Conservation (phyloP, 2,329 filamentous ascomycete genomes). For the Diaporthe citri region DNA sequence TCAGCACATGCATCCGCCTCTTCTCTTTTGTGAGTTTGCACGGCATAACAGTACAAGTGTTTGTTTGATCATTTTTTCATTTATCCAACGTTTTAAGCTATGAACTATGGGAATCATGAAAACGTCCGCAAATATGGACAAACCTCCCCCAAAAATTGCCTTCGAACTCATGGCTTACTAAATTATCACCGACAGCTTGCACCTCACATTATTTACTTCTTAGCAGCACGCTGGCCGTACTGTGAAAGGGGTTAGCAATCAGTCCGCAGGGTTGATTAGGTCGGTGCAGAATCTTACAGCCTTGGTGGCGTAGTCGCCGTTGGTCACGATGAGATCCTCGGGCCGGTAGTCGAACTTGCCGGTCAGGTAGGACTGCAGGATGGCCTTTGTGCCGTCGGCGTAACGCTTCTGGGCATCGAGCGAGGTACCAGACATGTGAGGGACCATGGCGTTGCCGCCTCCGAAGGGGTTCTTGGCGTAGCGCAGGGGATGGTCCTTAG, state of each 20-base stretch:
- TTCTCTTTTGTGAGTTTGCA: no score
- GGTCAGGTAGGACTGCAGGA: conserved; percentile 90
- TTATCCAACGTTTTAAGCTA: not conserved
- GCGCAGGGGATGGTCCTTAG: conserved; percentile 91
- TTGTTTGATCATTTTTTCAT: not conserved
- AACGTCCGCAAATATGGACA: conserved; percentile 10
- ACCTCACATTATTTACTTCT: conserved; percentile 49
- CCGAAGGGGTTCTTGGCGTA: conserved; percentile 95
- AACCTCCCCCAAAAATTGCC: not conserved
- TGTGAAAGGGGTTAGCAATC: not conserved
- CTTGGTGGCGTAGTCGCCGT: conserved; percentile 95
- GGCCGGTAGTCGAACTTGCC: conserved; percentile 89
- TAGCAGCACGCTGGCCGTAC: conserved; percentile 72
- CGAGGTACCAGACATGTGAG: conserved; percentile 99
- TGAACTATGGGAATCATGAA: not conserved
- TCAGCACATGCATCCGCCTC: no score
- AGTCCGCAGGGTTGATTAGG: conserved; percentile 58
- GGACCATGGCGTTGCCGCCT: conserved; percentile 98
- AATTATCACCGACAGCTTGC: not conserved
- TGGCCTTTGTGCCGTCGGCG: conserved; percentile 87
- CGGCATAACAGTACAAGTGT: not conserved
- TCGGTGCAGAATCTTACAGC: conserved; percentile 53
- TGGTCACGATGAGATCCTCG: conserved; percentile 90
- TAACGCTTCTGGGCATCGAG: conserved; percentile 97
- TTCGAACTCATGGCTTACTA: not conserved